phyloP scores from a whole-genome alignment of 2,329 filamentous ascomycete genomes.

The Botrytis paeoniae region DNA sequence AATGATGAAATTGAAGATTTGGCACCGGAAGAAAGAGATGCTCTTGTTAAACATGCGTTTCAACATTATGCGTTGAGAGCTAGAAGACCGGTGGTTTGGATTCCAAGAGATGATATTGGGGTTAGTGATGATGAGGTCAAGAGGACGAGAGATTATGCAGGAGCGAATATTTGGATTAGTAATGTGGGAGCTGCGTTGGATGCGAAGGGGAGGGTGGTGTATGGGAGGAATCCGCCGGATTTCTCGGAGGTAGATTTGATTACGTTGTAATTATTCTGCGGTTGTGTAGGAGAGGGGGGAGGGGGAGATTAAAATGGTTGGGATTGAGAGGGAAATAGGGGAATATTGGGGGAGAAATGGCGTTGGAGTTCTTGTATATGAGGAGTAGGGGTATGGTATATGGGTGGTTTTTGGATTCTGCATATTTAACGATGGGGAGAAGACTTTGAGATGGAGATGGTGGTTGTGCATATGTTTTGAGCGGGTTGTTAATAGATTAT shows the following conservation, averaged over 20 bases:
- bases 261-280: conserved; percentile 54
- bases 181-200: conserved; percentile 90
- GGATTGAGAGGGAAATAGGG: background rate
- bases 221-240: conserved; percentile 81
- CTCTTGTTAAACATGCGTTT: conserved; percentile 82
- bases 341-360: background rate
- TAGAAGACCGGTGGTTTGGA: conserved; percentile 85
- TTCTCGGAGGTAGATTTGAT: conserved; percentile 88
- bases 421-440: background rate
- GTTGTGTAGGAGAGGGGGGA: background rate
- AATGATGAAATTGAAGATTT: conserved; percentile 94
- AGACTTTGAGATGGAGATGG: background rate
- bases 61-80: conserved; percentile 85
- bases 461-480: background rate
- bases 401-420: background rate
- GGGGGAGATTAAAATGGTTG: background rate
- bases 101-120: conserved; percentile 85
- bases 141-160: conserved; percentile 64
- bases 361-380: background rate
- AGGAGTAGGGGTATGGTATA: background rate
- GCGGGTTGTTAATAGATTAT: background rate
- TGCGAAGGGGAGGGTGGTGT: conserved; percentile 77
- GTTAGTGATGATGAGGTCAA: conserved; percentile 88
- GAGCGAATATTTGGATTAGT: conserved; percentile 75
- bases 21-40: conserved; percentile 82